Conservation (phyloP, 2,329 filamentous ascomycete species). For the Xylaria sp. region DNA sequence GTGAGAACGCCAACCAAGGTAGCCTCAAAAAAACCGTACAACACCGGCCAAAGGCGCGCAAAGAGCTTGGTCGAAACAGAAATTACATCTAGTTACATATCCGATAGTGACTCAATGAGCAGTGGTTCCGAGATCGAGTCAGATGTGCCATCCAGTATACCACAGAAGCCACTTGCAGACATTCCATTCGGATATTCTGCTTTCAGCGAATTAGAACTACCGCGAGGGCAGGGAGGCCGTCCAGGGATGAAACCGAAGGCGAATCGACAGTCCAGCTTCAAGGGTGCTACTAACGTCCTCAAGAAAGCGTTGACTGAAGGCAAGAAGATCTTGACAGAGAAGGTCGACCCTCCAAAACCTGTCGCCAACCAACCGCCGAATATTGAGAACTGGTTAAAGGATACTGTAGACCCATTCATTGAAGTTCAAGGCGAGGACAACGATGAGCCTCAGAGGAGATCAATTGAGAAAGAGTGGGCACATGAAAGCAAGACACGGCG, state of each 20-base stretch:
- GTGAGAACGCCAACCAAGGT: conserved; percentile 31
- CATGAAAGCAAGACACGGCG: conserved; percentile 40
- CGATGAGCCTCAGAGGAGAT: conserved; percentile 40
- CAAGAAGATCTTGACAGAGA: conserved; percentile 68
- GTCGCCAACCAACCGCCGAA: conserved; percentile 63
- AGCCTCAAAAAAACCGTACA: conserved; percentile 36
- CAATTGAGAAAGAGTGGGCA: conserved; percentile 45
- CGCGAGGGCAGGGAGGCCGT: conserved; percentile 55
- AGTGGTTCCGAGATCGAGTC: conserved; percentile 43
- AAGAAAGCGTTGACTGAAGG: conserved; percentile 69
- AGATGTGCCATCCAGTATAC: conserved; percentile 47
- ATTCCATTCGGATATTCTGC: conserved; percentile 69
- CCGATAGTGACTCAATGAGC: conserved; percentile 42
- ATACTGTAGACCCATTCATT: conserved; percentile 67
- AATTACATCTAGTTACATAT: conserved; percentile 42
- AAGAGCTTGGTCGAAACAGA: conserved; percentile 34
- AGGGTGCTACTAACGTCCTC: conserved; percentile 65
- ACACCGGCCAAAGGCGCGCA: conserved; percentile 32
- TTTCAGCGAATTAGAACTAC: conserved; percentile 68
- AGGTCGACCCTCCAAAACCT: conserved; percentile 58
- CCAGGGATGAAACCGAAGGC: conserved; percentile 51
- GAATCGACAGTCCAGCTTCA: conserved; percentile 63
- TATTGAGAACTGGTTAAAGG: conserved; percentile 70
- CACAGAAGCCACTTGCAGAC: conserved; percentile 62
- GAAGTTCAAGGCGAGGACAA: conserved; percentile 44